phyloP scores from a whole-genome alignment of 139 green algal genomes.

The Chlamydomonas urium region DNA sequence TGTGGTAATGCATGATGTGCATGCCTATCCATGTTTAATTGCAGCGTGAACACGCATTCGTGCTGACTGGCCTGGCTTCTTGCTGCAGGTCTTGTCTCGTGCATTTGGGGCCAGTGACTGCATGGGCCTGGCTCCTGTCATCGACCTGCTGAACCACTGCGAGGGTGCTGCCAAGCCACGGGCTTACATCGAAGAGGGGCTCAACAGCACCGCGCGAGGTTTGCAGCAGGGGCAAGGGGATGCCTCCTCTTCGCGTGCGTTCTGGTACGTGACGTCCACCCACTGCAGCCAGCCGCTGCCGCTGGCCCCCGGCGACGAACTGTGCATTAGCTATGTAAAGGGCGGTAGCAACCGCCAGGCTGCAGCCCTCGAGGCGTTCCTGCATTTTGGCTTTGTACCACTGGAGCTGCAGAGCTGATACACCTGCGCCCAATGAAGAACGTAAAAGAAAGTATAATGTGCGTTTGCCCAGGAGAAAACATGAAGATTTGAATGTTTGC shows the following conservation, averaged over 20 bases:
- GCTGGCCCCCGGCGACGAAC: background rate
- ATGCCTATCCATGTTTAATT: too few species aligned
- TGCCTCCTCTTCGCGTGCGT: too few species aligned
- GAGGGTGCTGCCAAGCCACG: background rate
- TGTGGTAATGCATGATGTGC: too few species aligned
- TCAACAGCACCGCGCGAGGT: too few species aligned
- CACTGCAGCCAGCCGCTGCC: background rate
- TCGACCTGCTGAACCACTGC: background rate
- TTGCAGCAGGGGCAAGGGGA: too few species aligned
- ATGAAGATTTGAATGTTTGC: too few species aligned
- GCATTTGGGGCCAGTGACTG: background rate
- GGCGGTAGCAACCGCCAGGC: background rate
- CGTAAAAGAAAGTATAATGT: too few species aligned
- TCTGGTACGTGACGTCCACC: background rate
- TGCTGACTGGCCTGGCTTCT: too few species aligned
- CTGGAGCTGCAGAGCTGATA: conserved; percentile 2
- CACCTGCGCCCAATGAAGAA: too few species aligned
- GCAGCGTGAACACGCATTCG: too few species aligned
- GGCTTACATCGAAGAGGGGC: too few species aligned
- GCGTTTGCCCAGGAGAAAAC: too few species aligned
- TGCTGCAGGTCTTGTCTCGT: conserved; percentile 2
- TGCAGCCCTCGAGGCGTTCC: conserved; percentile 4
- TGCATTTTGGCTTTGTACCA: conserved; percentile 1
- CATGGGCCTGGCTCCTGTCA: background rate
- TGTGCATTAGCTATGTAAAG: background rate